Evolutionary conservation across 441 rosid species (phyloP).

Genomic region (Gossypium lobatum): DNA sequence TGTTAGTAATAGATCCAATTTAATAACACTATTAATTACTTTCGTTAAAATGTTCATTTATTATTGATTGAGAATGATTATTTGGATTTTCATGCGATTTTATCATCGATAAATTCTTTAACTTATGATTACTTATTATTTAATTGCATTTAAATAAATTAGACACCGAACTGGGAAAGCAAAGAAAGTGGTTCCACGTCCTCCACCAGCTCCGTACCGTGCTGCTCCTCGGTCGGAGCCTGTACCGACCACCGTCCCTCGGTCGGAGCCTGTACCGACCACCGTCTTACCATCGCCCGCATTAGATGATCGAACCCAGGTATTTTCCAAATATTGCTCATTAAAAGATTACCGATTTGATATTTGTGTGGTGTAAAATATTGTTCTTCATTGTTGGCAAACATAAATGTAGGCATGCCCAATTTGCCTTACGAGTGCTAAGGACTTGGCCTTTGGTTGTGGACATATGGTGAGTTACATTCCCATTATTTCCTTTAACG

Average conservation of each 20-base stretch:
- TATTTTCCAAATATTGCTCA: slow-evolving; percentile 7
- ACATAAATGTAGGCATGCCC: slow-evolving; percentile 53
- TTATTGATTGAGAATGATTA: no score
- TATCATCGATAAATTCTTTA: no score
- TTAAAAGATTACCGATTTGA: no score
- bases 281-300: slow-evolving; percentile 19
- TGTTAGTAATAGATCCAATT: no score
- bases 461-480: slow-evolving; percentile 65
- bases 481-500: no score
- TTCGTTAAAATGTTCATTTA: no score
- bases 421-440: slow-evolving; percentile 58
- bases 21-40: no score
- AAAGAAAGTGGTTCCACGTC: slow-evolving; percentile 48
- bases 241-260: slow-evolving; percentile 25
- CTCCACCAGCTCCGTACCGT: slow-evolving; percentile 48
- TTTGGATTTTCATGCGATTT: no score
- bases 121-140: neutral
- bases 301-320: slow-evolving; percentile 50
- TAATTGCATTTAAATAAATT: neutral
- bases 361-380: neutral
- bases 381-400: neutral
- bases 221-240: slow-evolving; percentile 19
- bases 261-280: no score
- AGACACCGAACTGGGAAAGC: slow-evolving; percentile 45
- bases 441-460: slow-evolving; percentile 66